Base-by-base conservation (phyloP, 257 asterid genomes). In the Ehretia macrophylla region DNA sequence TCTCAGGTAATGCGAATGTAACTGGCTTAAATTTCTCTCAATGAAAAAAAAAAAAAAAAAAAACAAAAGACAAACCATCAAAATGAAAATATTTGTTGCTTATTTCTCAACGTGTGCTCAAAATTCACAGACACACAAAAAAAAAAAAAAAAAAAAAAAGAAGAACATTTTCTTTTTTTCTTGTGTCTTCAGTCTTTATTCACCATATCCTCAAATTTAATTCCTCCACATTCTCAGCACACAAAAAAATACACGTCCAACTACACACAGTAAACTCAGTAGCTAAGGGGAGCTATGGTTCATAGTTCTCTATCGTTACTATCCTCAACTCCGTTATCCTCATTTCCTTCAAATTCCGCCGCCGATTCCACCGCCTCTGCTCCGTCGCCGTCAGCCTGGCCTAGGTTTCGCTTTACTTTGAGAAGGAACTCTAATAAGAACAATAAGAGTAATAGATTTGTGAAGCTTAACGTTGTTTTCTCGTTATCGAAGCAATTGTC, bases 261-360 rank as follows among this genome's bases (percentile, higher is more conserved):
- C 4, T 42, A 42, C 47, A 42, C 47, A 10, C 47, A 42, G 8
- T 10, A 42, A 42, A 42, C 14, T 42, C 18, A 55, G 46, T 37
- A 54, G 37, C n/a, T 16, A 22, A 35, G 59, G 70, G 32, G 69
- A 55, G 82, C 77, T 32, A 82, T 84, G 95, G 74, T 84, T 37
- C 88, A 69, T 23, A 69, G 66, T 61, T 80, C 83, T 38, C 67
- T 72, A 56, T 75, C 90, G 48, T 38, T 81, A 55, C 58, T 82
- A 18, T 76, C 79, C 32, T 78, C 92, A 17, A 79, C 73, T 10
- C 70, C 72, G 32, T 17, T 72, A 61, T 80, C 75, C 48, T 61
- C 80, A 17, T 68, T 81, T 51, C 71, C 79, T 8, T 71, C 88
- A 5, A 58, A 75, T 73, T 69, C 58, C 14, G 11, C n/a, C 67